Base-by-base conservation (phyloP, 2,329 filamentous ascomycete species). In the Colletotrichum orbiculare region DNA sequence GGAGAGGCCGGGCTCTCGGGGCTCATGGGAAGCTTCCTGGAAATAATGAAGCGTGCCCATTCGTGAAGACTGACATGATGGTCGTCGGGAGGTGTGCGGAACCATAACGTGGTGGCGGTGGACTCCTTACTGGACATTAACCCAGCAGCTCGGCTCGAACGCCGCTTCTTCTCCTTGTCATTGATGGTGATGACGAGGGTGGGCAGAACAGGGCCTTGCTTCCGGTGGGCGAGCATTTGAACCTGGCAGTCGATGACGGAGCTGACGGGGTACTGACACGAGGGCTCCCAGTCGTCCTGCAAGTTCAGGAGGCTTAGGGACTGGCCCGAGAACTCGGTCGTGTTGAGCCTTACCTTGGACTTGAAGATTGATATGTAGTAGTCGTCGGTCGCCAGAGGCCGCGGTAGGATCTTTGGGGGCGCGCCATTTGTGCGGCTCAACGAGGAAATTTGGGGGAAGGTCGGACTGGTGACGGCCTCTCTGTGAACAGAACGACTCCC, bases 141-240 rank as follows among this genome's bases (percentile, higher is more conserved):
- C 3, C 85, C 85, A 4, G 85, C 83, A 4, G 88, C 86, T 66
- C 88, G 82, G 69, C 88, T 90, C 50, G 88, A 90, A 65, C 88
- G 82, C 54, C 88, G 84, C 70, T 89, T 90, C 60, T 86, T 84
- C 67, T 88, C 79, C 73, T 87, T 89, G 68, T 90, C 87, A 42
- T 82, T 80, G 52, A 90, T 76, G 68, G 79, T 85, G 42, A 90
- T 72, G 49, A 89, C 78, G 11, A 91, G 80, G 6, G 88, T 90
- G 2, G 87, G 87, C 8, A 87, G 75, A 5, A 84, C 79, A 10
- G 85, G 83, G 1, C 84, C 85, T 70, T 89, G 86, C 71, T 90
- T 90, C 54, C 87, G 85, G 70, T 89, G 85, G 46, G 86, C 80
- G 13, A 89, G 69, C 73, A 83, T 82, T 72, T 89, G 86, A 38